Percentiles rank a stretch among this genome's conserved stretches.
Evolutionary conservation across 345 rosid species (phyloP).

Genomic region (Garcia nutans): DNA sequence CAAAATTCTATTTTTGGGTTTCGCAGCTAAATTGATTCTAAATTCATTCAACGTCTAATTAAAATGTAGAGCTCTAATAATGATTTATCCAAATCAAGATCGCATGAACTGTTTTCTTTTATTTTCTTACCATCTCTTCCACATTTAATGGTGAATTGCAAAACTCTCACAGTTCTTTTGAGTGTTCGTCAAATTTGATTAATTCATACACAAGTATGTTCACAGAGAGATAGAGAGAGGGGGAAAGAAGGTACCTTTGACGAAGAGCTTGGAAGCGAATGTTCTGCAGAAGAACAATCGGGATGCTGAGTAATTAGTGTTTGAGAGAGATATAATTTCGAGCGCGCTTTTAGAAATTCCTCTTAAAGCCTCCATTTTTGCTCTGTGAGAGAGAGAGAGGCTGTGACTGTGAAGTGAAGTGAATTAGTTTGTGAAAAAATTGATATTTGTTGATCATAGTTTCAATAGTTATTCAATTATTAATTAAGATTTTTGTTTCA

Average conservation of each 20-base stretch:
- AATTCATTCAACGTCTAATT: no score
- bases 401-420: neutral
- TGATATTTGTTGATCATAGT: no score
- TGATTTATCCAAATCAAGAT: no score
- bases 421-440: no score
- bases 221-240: neutral
- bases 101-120: no score
- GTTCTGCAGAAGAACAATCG: constrained; percentile 17
- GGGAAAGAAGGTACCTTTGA: neutral
- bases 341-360: constrained; percentile 3
- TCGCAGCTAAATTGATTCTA: no score
- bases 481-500: no score
- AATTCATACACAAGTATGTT: neutral
- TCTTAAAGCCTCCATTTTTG: constrained; percentile 31
- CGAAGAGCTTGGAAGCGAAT: neutral
- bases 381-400: neutral
- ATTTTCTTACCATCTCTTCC: neutral
- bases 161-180: neutral
- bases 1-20: no score
- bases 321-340: constrained; percentile 2
- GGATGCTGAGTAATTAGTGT: constrained; percentile 12
- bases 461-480: no score
- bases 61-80: no score
- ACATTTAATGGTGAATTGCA: neutral
- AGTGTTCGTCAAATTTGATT: neutral